Conservation (phyloP, 768 basidiomycete species). For the Cyclocybe cylindracea region DNA sequence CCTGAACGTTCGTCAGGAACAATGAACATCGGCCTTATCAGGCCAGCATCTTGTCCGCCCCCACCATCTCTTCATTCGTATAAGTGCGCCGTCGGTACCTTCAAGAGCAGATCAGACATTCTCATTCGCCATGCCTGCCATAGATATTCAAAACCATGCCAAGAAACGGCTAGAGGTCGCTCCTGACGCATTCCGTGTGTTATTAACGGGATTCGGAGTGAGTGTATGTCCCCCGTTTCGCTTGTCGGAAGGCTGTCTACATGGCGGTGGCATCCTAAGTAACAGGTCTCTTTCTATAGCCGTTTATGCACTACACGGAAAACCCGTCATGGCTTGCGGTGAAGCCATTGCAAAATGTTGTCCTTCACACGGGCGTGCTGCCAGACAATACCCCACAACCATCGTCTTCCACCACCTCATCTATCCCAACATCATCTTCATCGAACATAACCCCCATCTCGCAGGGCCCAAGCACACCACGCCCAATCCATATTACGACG, state of each 20-base stretch:
- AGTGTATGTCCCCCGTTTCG: conserved; percentile 12
- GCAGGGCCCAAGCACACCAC: conserved; percentile 21
- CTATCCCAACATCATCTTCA: conserved; percentile 10
- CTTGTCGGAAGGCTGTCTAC: conserved; percentile 13
- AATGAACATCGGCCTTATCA: background rate
- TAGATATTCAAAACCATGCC: background rate
- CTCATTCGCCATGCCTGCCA: conserved; percentile 3
- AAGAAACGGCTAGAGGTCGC: conserved; percentile 7
- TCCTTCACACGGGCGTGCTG: conserved; percentile 41
- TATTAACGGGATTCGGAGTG: conserved; percentile 40
- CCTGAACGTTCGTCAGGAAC: no score
- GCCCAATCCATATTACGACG: conserved; percentile 59
- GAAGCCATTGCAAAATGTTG: conserved; percentile 56
- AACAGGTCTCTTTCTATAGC: conserved; percentile 30
- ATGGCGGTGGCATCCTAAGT: conserved; percentile 4
- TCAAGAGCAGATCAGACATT: background rate
- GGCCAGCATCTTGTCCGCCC: background rate
- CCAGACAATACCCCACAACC: conserved; percentile 14
- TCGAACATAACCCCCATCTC: conserved; percentile 8
- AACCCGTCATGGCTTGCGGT: conserved; percentile 80
- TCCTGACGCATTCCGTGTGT: conserved; percentile 28
- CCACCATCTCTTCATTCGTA: background rate
- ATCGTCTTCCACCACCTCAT: conserved; percentile 6
- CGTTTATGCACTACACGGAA: conserved; percentile 52
- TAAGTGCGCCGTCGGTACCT: background rate